Conservation (phyloP, 139 green algal genomes). For the Closterium sp. region DNA sequence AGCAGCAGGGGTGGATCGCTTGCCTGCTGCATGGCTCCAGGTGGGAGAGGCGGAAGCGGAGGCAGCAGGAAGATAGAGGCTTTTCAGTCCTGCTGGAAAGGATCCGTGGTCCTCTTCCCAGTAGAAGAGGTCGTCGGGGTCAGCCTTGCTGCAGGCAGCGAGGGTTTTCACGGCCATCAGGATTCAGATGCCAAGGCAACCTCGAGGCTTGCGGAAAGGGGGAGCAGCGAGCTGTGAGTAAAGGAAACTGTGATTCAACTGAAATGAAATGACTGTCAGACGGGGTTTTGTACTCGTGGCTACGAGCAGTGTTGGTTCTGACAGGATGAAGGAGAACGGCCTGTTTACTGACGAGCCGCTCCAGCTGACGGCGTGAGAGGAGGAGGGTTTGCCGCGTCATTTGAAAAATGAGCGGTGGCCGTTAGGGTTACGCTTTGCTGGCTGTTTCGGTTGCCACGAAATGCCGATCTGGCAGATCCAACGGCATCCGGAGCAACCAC, state of each 20-base stretch:
- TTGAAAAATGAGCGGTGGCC: neutral
- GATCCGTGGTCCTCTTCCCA: too few species aligned
- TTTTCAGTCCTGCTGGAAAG: too few species aligned
- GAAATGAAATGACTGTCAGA: neutral
- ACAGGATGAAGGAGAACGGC: neutral
- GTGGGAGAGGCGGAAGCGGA: too few species aligned
- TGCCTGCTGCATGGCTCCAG: too few species aligned
- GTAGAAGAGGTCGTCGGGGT: too few species aligned
- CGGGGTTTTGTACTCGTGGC: neutral
- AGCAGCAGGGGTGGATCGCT: too few species aligned
- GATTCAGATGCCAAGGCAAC: too few species aligned
- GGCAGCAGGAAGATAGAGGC: too few species aligned
- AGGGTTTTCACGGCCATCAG: too few species aligned
- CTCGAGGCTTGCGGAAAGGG: too few species aligned
- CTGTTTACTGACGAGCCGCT: neutral
- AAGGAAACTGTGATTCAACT: neutral
- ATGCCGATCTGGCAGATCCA: neutral
- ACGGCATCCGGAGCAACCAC: neutral
- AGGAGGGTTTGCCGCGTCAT: too few species aligned
- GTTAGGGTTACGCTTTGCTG: neutral
- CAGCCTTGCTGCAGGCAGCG: too few species aligned
- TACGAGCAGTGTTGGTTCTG: neutral
- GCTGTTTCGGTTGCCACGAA: neutral
- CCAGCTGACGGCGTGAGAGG: neutral
- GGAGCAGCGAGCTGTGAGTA: neutral